These are phyloP conservation scores for Rhodotorula taiwanensis DNA, from an alignment of 768 basidiomycete species.

Conservation along the genomic window DNA sequence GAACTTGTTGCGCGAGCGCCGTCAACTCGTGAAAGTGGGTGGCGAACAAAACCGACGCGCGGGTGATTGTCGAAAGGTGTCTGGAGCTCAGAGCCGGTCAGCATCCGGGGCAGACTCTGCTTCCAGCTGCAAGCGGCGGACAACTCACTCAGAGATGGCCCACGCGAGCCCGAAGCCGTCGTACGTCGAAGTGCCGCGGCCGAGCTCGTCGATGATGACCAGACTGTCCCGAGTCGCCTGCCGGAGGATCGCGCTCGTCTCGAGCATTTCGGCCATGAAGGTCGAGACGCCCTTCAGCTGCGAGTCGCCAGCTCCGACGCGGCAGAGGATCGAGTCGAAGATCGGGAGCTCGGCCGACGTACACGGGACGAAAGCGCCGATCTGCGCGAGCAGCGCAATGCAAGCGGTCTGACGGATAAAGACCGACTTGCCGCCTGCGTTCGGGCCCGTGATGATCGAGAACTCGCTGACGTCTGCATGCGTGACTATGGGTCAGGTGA, in stretches of 20 bases:
- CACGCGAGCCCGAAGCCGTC: constrained; percentile 97
- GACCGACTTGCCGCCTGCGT: constrained; percentile 98
- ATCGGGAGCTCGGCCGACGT: constrained; percentile 76
- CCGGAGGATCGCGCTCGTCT: constrained; percentile 88
- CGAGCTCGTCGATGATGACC: constrained; percentile 95
- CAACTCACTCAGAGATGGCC: constrained; percentile 88
- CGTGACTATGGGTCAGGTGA: not conserved
- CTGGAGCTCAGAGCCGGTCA: constrained; percentile 47
- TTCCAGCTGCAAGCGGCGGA: not conserved
- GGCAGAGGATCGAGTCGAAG: constrained; percentile 89
- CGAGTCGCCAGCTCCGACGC: constrained; percentile 95
- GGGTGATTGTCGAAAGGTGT: constrained; percentile 84
- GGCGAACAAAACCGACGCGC: constrained; percentile 91
- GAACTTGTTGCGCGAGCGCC: constrained; percentile 73
- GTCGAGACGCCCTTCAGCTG: constrained; percentile 97
- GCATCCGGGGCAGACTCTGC: not conserved
- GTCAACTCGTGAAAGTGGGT: constrained; percentile 97
- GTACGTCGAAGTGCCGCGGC: constrained; percentile 76
- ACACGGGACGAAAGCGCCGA: constrained; percentile 92
- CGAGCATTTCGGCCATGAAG: constrained; percentile 99
- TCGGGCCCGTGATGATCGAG: constrained; percentile 94
- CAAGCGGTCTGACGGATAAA: constrained; percentile 64
- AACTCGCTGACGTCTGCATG: constrained; percentile 73
- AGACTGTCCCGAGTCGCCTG: constrained; percentile 87
- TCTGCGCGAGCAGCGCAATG: constrained; percentile 93